Base-by-base conservation (phyloP, 352 stramenopile species). In the Elongisporangium anandrum region DNA sequence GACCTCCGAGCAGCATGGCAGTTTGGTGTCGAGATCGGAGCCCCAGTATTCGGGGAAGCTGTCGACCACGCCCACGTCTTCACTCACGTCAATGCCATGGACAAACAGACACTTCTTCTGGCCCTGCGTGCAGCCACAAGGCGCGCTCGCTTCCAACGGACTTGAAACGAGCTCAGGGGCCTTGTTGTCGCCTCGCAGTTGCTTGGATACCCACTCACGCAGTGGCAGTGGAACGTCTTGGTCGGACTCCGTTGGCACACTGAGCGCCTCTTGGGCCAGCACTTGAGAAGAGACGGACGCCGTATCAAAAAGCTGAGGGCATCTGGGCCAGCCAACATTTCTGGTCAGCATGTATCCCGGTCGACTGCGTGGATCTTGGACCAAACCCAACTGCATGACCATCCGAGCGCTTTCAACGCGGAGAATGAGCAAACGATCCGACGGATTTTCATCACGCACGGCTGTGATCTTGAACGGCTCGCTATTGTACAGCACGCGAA, bases 51-150 rank as follows among this genome's bases (percentile, higher is more conserved):
- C 50, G 0, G 65, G 45, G 29, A 69, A 78, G 6, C 54, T 49
- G 51, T 65, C 52, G 3, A 66, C 45, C 0, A 77, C 45, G 20
- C 66, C 69, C 7, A 74, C 22, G 16, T 72, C 61, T 3, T 65
- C 47, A 49, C 54, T 45, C 2, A 74, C 61, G 16, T 69, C 74
- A 10, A 83, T 70, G n/a, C 74, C 74, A 54, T 83, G 74, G 4
- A 80, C 55, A 48, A 83, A 79, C 48, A 83, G 23, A 34, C 74
- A 83, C 38, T 63, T 69, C 47, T 77, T 79, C 34, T 19, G 9
- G 17, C 51, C 58, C n/a, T 50, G 3, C 5, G 21, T 22, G 24
- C 51, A 63, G 34, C 34, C 7, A 12, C 34, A 45, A 45, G 34
- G 12, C 34, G 34, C 6, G 3, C 2, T 45, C 10, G 9, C 34